These are phyloP conservation scores for Phallus indusiatus DNA, from an alignment of 768 basidiomycete genomes.

Conservation along the genomic window DNA sequence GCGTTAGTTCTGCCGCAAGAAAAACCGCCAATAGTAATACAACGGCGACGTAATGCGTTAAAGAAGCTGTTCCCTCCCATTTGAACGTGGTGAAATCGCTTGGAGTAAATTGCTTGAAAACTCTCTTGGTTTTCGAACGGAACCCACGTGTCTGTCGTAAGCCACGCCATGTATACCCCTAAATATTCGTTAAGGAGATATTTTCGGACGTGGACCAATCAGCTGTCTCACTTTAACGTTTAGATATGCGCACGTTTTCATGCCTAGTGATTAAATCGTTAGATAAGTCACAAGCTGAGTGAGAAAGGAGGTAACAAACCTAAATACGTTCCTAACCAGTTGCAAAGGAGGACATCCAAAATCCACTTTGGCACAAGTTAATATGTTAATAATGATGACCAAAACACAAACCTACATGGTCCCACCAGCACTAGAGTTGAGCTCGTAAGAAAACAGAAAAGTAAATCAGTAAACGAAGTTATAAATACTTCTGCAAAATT, in stretches of 20 bases:
- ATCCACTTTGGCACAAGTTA: constrained; percentile 50
- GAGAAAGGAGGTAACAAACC: constrained; percentile 31
- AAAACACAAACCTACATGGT: constrained; percentile 57
- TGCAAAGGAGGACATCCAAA: constrained; percentile 77
- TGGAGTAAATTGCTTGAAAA: constrained; percentile 77
- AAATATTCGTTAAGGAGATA: constrained; percentile 8
- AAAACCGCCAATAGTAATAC: constrained; percentile 70
- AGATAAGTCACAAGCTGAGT: constrained; percentile 6
- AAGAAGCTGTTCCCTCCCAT: constrained; percentile 74
- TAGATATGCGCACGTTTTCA: constrained; percentile 81
- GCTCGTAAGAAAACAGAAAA: constrained; percentile 14
- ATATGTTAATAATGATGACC: background rate
- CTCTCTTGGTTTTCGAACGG: constrained; percentile 68
- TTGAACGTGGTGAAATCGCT: constrained; percentile 84
- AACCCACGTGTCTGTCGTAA: constrained; percentile 69
- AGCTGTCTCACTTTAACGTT: constrained; percentile 63
- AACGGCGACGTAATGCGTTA: constrained; percentile 65
- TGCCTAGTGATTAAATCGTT: constrained; percentile 37
- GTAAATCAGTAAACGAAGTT: constrained; percentile 15
- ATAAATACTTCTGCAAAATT: constrained; percentile 72
- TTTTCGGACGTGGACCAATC: background rate
- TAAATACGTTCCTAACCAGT: constrained; percentile 80
- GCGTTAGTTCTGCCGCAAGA: constrained; percentile 76
- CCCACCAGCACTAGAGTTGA: constrained; percentile 77
- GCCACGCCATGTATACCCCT: constrained; percentile 85